Percentiles rank a stretch among this genome's conserved stretches.
phyloP scores from a whole-genome alignment of 2,329 filamentous ascomycete genomes.

The Aspergillus awamori region DNA sequence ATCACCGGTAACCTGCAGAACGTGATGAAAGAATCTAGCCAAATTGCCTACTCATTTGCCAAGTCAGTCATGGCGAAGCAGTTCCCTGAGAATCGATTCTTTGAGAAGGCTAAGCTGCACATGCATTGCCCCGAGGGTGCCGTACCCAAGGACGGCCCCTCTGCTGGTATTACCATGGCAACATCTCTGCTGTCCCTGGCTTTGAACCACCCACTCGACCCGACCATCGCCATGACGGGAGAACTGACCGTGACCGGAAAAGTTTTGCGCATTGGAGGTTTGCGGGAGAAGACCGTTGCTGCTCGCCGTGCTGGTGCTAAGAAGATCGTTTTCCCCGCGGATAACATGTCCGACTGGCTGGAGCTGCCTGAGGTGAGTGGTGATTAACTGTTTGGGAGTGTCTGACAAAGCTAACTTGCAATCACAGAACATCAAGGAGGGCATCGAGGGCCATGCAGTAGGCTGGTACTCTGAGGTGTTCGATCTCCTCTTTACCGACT shows the following conservation, averaged over 20 bases:
- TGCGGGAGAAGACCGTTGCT: slow-evolving; percentile 96
- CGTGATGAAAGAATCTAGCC: slow-evolving; percentile 97
- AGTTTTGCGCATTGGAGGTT: slow-evolving; percentile 88
- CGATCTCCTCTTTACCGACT: slow-evolving; percentile 79
- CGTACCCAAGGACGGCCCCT: slow-evolving; percentile 89
- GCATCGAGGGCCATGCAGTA: slow-evolving; percentile 86
- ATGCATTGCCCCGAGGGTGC: slow-evolving; percentile 96
- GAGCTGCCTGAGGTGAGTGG: slow-evolving; percentile 88
- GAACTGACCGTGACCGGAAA: slow-evolving; percentile 97
- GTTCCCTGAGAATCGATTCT: slow-evolving; percentile 91
- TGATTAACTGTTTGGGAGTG: slow-evolving; percentile 6
- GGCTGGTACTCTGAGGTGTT: slow-evolving; percentile 96
- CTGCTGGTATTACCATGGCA: slow-evolving; percentile 98
- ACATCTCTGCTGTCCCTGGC: slow-evolving; percentile 85
- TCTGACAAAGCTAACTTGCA: slow-evolving; percentile 21
- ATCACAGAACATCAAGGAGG: slow-evolving; percentile 91
- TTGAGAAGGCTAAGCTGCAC: slow-evolving; percentile 93
- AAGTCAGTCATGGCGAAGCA: slow-evolving; percentile 83
- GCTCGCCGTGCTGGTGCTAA: slow-evolving; percentile 89
- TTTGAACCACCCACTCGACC: slow-evolving; percentile 74
- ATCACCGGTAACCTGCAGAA: slow-evolving; percentile 93
- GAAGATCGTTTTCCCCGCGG: slow-evolving; percentile 90
- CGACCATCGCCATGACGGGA: slow-evolving; percentile 95
- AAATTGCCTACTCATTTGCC: slow-evolving; percentile 93
- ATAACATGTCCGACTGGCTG: slow-evolving; percentile 96